Base-by-base conservation (phyloP, 306 rosid genomes). In the Trifolium subterraneum region DNA sequence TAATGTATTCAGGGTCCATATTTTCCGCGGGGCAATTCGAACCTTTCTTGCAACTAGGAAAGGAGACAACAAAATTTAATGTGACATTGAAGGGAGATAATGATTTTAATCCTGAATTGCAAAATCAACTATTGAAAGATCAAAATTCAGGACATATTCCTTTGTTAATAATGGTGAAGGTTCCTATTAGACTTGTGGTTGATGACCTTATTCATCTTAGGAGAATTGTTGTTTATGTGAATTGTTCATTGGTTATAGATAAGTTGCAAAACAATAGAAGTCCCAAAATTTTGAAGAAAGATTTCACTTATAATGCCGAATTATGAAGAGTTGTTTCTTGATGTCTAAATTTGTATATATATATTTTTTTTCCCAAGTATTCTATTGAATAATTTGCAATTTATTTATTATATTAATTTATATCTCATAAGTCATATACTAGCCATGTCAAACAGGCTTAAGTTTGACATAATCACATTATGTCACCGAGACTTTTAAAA, bases 211-310 rank as follows among this genome's bases (percentile, higher is more conserved):
- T 58, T 62, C 68, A 63, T 4, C 10, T 83, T 62, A 79, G 10
- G 78, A 47, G 61, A 20, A 2, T 89, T 42, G 39, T 9, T 6
- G 81, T 76, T 4, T 0, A 29, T 19, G 82, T 81, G 1, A 83
- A 84, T 68, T 83, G 86, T 67, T 55, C 85, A 0, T 1, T 86
- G 82, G 75, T 83, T 38, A 51, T 86, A 8, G 88, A 86, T 75
- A 61, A 71, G 38, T 41, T 89, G 79, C 19, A 68, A 3, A 71
- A 68, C 0, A 44, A 74, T 0, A 50, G 44, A 33, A 74, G 19
- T 44, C 80, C 82, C 64, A 58, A 67, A 38, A 83, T 87, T 76
- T 63, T 79, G 65, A 8, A 83, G 2, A 74, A 68, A 41, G 38
- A 68, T 1, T 81, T 74, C 63, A 7, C 18, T 23, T 84, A 76